Evolutionary conservation across 495 filamentous ascomycete species (phyloP).

Genomic region (Cenococcum geophilum): DNA sequence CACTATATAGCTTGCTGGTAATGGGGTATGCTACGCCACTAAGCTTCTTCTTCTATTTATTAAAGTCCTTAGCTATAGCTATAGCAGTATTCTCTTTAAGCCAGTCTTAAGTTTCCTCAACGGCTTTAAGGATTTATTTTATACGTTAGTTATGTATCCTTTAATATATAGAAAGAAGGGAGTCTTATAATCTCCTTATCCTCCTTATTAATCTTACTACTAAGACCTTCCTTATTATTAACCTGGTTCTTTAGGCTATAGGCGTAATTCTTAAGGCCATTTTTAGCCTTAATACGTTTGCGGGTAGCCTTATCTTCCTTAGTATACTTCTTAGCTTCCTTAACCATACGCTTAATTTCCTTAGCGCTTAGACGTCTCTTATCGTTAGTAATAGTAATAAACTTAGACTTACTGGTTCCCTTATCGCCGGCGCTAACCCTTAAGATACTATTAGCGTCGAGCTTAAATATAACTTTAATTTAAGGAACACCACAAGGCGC

Average conservation of each 20-base stretch:
- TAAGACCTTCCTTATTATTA: conserved; percentile 92
- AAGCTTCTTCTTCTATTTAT: conserved; percentile 99
- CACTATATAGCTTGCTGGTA: conserved; percentile 91
- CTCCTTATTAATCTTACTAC: conserved; percentile 95
- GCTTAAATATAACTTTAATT: conserved; percentile 97
- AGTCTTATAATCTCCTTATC: conserved; percentile 86
- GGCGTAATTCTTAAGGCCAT: conserved; percentile 97
- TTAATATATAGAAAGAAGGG: conserved; percentile 1
- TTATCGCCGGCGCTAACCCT: conserved; percentile 97
- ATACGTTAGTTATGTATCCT: neutral
- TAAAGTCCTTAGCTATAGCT: conserved; percentile 86
- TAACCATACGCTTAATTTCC: conserved; percentile 98
- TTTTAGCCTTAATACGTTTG: conserved; percentile 89
- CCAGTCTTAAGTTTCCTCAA: conserved; percentile 97
- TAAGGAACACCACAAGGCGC: conserved; percentile 98
- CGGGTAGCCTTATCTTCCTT: conserved; percentile 93
- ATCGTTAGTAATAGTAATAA: conserved; percentile 99
- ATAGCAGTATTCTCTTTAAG: conserved; percentile 90
- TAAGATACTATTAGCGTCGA: conserved; percentile 99
- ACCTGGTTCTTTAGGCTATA: conserved; percentile 99
- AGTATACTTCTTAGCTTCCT: conserved; percentile 99
- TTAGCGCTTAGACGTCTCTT: conserved; percentile 97
- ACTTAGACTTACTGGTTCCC: conserved; percentile 97
- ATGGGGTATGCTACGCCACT: conserved; percentile 95
- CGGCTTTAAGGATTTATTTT: conserved; percentile 72